Percentiles rank a stretch among this genome's conserved stretches.
Conservation (phyloP, 2,329 filamentous ascomycete genomes). For the Pezicula rhizophila region DNA sequence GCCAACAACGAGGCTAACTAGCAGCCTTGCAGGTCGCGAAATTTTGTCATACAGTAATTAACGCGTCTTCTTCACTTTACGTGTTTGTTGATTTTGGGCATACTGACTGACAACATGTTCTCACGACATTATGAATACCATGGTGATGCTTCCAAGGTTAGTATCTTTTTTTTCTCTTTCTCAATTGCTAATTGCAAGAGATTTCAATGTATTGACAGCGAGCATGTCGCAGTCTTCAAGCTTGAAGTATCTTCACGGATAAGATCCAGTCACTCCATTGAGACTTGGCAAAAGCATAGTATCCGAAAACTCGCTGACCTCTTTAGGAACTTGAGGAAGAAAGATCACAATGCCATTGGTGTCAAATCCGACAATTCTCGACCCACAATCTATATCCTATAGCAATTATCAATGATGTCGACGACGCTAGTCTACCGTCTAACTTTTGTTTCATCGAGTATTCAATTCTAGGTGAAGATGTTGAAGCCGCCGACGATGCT, state of each 20-base stretch:
- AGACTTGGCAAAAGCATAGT: not conserved
- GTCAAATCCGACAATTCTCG: conserved; percentile 51
- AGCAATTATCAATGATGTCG: conserved; percentile 58
- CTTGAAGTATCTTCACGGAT: no score
- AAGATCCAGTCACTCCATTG: no score
- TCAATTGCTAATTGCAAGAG: no score
- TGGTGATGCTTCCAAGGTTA: not conserved
- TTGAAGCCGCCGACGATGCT: conserved; percentile 51
- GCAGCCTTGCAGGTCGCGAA: no score
- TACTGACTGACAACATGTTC: not conserved
- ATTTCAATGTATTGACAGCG: no score
- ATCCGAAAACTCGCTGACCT: not conserved
- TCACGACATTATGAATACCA: not conserved
- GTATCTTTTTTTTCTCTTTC: not conserved
- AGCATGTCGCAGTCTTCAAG: no score
- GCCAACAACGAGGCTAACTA: no score
- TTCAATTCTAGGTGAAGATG: conserved; percentile 53
- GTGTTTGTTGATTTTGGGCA: no score
- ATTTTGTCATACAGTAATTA: no score
- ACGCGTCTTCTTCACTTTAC: no score
- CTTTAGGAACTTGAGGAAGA: conserved; percentile 24
- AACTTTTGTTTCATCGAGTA: conserved; percentile 64
- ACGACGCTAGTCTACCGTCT: conserved; percentile 49
- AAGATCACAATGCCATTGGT: conserved; percentile 49
- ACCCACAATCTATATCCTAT: conserved; percentile 46